phyloP scores from a whole-genome alignment of 768 basidiomycete genomes.

The Russula virescens region DNA sequence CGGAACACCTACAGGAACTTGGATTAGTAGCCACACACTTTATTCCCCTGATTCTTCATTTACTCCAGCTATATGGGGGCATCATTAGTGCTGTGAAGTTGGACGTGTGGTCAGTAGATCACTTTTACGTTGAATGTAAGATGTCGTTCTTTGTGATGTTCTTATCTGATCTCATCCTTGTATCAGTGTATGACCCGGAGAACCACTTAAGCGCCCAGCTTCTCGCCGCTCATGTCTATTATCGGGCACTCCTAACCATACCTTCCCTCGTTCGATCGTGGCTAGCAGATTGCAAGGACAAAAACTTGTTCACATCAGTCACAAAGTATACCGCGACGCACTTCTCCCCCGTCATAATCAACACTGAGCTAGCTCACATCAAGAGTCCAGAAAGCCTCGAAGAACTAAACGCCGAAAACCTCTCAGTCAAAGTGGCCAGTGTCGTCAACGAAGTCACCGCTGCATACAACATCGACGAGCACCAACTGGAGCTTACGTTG shows the following conservation, averaged over 20 bases:
- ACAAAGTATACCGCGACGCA: constrained; percentile 72
- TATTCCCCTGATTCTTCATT: constrained; percentile 62
- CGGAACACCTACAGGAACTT: constrained; percentile 73
- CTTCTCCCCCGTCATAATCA: constrained; percentile 87
- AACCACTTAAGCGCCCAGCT: constrained; percentile 50
- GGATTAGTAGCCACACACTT: constrained; percentile 60
- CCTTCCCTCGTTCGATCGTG: constrained; percentile 83
- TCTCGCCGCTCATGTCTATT: constrained; percentile 83
- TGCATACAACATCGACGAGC: constrained; percentile 86
- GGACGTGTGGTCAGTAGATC: constrained; percentile 81
- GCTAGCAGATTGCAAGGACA: constrained; percentile 85
- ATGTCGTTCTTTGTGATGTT: not conserved
- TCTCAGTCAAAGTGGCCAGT: constrained; percentile 70
- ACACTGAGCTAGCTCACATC: constrained; percentile 72
- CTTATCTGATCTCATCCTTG: not conserved
- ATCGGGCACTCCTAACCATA: constrained; percentile 75
- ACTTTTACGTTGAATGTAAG: constrained; percentile 72
- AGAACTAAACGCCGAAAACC: constrained; percentile 67
- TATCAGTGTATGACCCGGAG: constrained; percentile 54
- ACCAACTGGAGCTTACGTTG: constrained; percentile 82
- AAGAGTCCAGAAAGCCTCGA: constrained; percentile 47
- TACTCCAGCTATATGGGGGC: constrained; percentile 63
- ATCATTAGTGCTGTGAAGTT: constrained; percentile 68
- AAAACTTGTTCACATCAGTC: constrained; percentile 73
- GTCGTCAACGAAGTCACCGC: constrained; percentile 78